Conservation (phyloP, 225 moss, liverwort and hornwort genomes). For the Bryum argenteum region DNA sequence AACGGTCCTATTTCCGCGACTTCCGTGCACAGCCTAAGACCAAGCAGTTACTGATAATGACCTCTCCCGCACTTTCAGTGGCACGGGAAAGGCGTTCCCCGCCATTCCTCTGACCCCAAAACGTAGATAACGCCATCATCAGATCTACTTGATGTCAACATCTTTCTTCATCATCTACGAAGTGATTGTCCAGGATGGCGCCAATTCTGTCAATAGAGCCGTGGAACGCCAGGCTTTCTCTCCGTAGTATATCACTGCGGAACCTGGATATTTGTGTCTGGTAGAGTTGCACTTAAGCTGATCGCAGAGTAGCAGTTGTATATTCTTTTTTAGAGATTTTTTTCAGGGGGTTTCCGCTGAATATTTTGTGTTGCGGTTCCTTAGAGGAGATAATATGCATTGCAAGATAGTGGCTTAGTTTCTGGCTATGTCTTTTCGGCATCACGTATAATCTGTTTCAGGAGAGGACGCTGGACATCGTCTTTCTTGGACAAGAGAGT, state of each 20-base stretch:
- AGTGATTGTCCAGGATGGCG: neutral
- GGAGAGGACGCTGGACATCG: neutral
- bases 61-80: constrained; percentile 31
- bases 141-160: fast-evolving
- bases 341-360: neutral
- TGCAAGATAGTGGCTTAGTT: fast-evolving
- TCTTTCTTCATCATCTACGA: neutral
- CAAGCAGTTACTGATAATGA: neutral
- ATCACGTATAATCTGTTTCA: fast-evolving
- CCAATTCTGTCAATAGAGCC: constrained; percentile 11
- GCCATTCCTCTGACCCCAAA: neutral
- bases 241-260: constrained; percentile 6
- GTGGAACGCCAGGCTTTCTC: constrained; percentile 4
- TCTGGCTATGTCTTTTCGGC: too few relatives aligned
- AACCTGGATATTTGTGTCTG: fast-evolving
- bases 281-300: fast-evolving
- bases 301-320: fast-evolving
- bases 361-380: neutral
- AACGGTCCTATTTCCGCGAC: neutral
- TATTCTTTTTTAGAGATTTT: neutral
- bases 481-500: neutral
- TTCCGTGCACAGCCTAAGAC: neutral
- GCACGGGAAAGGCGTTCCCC: constrained; percentile 50
- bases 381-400: neutral
- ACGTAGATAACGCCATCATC: fast-evolving